Conservation (phyloP, 495 filamentous ascomycete species). For the Lophiotrema nucula region DNA sequence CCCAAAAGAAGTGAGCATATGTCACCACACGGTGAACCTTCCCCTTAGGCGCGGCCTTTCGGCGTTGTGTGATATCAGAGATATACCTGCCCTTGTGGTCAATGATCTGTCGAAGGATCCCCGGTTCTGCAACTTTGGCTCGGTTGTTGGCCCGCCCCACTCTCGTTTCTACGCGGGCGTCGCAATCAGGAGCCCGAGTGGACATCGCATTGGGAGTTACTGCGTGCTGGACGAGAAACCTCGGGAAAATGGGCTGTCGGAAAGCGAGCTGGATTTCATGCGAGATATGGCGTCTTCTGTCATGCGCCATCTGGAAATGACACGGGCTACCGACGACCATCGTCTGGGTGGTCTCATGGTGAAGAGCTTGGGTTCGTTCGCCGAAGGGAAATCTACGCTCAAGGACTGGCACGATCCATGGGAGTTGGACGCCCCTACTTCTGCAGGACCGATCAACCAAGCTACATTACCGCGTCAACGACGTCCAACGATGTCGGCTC, state of each 20-base stretch:
- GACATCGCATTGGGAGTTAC: constrained; percentile 69
- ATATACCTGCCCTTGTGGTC: constrained; percentile 43
- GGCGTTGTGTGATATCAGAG: constrained; percentile 38
- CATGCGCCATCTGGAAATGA: constrained; percentile 63
- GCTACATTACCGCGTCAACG: background rate
- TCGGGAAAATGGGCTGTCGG: constrained; percentile 38
- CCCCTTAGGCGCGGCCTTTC: constrained; percentile 35
- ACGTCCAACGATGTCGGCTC: background rate
- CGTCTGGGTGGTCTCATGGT: constrained; percentile 59
- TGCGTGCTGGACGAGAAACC: constrained; percentile 63
- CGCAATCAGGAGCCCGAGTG: constrained; percentile 63
- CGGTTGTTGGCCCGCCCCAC: constrained; percentile 46
- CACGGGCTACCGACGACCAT: constrained; percentile 56
- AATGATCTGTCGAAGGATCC: constrained; percentile 52
- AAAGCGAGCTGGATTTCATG: constrained; percentile 34
- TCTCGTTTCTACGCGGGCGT: constrained; percentile 64
- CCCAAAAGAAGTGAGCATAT: constrained; percentile 48
- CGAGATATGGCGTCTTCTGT: constrained; percentile 54
- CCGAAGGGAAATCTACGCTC: constrained; percentile 48
- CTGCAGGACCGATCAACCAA: background rate
- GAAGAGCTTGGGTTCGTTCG: constrained; percentile 61
- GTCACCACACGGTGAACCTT: constrained; percentile 47
- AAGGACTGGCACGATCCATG: constrained; percentile 23
- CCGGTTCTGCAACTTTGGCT: constrained; percentile 47
- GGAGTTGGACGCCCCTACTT: background rate